Evolutionary conservation across 805 yeast genomes (phyloP).

Genomic region (Kluyveromyces aestuarii): DNA sequence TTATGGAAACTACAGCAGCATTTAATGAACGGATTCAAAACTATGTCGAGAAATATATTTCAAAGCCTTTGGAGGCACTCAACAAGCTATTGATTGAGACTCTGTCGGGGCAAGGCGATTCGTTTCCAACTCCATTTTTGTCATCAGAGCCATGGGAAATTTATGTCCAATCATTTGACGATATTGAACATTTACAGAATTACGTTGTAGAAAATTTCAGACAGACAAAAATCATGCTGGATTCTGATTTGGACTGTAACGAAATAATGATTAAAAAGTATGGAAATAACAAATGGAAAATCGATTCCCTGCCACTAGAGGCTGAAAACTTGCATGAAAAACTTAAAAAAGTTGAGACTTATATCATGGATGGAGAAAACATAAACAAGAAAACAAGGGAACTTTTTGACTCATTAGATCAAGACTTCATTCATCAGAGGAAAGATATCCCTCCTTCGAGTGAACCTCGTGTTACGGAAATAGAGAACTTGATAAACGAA

Average conservation of each 20-base stretch:
- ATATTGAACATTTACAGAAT: slow-evolving; percentile 39
- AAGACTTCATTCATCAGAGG: slow-evolving; percentile 34
- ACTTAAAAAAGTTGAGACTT: slow-evolving; percentile 37
- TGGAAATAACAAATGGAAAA: slow-evolving; percentile 48
- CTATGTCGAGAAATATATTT: slow-evolving; percentile 38
- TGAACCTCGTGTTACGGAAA: slow-evolving; percentile 30
- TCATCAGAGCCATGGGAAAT: slow-evolving; percentile 51
- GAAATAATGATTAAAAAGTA: slow-evolving; percentile 37
- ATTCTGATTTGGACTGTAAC: slow-evolving; percentile 49
- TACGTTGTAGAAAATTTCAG: slow-evolving; percentile 36
- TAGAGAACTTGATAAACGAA: slow-evolving; percentile 28
- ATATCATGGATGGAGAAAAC: slow-evolving; percentile 45
- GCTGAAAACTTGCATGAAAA: slow-evolving; percentile 29
- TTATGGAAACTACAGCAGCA: slow-evolving; percentile 58
- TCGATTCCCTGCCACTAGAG: slow-evolving; percentile 41
- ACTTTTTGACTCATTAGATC: slow-evolving; percentile 41
- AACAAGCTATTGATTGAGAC: slow-evolving; percentile 36
- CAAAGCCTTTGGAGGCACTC: slow-evolving; percentile 41
- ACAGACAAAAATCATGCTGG: slow-evolving; percentile 38
- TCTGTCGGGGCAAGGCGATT: slow-evolving; percentile 43
- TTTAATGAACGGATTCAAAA: slow-evolving; percentile 56
- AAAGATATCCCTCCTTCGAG: slow-evolving; percentile 21
- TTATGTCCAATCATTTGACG: slow-evolving; percentile 43
- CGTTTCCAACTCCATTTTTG: slow-evolving; percentile 53
- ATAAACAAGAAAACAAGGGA: slow-evolving; percentile 50